Base-by-base conservation (phyloP, 179 eudicot species). In the Spinacia oleracea region DNA sequence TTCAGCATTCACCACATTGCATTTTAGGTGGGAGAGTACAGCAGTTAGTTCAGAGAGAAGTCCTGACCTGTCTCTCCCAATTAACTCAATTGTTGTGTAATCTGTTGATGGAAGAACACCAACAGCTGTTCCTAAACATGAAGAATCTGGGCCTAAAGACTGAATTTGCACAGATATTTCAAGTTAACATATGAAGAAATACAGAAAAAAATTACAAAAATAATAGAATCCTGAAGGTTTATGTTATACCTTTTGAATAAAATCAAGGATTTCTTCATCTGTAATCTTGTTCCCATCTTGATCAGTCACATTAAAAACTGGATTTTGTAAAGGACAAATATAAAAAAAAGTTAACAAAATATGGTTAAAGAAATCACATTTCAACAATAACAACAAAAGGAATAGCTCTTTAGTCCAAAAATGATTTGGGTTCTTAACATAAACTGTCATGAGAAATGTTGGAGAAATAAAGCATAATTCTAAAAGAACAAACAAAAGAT, bases 271-370 rank as follows among this genome's bases (percentile, higher is more conserved):
- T 80, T 80, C 94, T 79, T 92, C 97, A 84, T 91, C 90, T 18
- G 89, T 91, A 38, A 94, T 83, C 88, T 94, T 94, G 88, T 91
- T 90, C 77, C 98, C 97, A 72, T 89, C 89, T 77, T 90, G 93
- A 86, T 92, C 93, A 72, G 94, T 91, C 60, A 92, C 98, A 85
- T 94, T 92, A 74, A 94, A 94, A 42, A 94, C 98, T 94, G 91
- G 29, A 20, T 42, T 56, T 4, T 55, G 9, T 62, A 76, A 9
- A 11, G 31, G n/a, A n/a, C n/a, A n/a, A 6, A 64, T 21, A 66
- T 42, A 68, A 77, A 77, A 58, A 77, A 48, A 5, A 23, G 46
- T 40, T 35, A 2, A 55, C 16, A 25, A 38, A 21, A 25, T 23
- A 12, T 25, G 7, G 23, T 31, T 40, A 21, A 31, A 23, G 38